Percentiles rank a stretch among this genome's conserved stretches.
Conservation (phyloP, 2,329 filamentous ascomycete species). For the Lachnellula willkommii region DNA sequence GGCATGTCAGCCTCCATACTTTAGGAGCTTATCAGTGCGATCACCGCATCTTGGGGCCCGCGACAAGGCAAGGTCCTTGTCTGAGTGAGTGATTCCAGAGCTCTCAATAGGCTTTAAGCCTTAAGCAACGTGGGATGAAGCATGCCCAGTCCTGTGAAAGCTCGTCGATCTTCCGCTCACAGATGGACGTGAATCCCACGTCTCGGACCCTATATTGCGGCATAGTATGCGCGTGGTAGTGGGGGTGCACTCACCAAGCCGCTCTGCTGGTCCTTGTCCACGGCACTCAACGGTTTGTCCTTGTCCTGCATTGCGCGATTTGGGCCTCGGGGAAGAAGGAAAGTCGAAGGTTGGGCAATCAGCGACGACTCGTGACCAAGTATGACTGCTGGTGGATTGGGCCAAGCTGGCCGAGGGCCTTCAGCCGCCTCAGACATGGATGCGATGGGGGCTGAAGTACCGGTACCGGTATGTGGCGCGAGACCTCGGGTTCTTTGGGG, state of each 20-base stretch:
- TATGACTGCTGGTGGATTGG: conserved; percentile 26
- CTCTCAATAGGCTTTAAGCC: background rate
- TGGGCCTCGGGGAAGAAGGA: conserved; percentile 30
- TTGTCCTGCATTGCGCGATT: conserved; percentile 30
- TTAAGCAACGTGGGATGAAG: background rate
- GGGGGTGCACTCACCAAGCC: conserved; percentile 58
- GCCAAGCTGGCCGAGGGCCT: conserved; percentile 24
- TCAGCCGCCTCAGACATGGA: conserved; percentile 33
- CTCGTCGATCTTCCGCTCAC: background rate
- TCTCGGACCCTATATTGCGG: background rate
- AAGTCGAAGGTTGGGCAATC: conserved; percentile 34
- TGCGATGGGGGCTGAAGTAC: background rate
- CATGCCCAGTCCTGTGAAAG: background rate
- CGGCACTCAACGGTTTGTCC: conserved; percentile 46
- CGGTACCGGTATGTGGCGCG: background rate
- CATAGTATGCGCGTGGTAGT: background rate
- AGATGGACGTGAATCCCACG: background rate
- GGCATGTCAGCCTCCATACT: conserved; percentile 24
- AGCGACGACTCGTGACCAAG: conserved; percentile 29
- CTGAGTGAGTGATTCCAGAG: background rate
- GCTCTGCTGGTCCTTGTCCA: conserved; percentile 73
- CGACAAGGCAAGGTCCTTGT: background rate
- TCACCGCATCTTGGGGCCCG: background rate
- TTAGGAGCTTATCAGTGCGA: background rate
- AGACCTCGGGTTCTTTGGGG: background rate